phyloP scores from a whole-genome alignment of 176 grass and related monocot genomes.

The Zea mays region Zm-B73-REFERENCE-NAM-5.0 NC_050102.1:179764001-179764500 shows the following conservation, averaged over 20 bases:
- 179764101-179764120: slow-evolving; percentile 96
- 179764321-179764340: slow-evolving; percentile 37
- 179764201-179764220: slow-evolving; percentile 36
- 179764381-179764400: not conserved
- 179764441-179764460: slow-evolving; percentile 16
- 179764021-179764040: slow-evolving; percentile 55
- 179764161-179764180: slow-evolving; percentile 21
- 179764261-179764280: slow-evolving; percentile 45
- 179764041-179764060: slow-evolving; percentile 79
- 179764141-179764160: slow-evolving; percentile 37
- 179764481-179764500: no score
- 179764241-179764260: slow-evolving; percentile 36
- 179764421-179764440: slow-evolving; percentile 12
- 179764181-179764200: slow-evolving; percentile 35
- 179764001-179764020: slow-evolving; percentile 87
- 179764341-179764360: slow-evolving; percentile 31
- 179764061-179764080: slow-evolving; percentile 61
- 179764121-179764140: slow-evolving; percentile 74
- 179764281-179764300: slow-evolving; percentile 50
- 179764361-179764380: slow-evolving; percentile 17
- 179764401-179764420: slow-evolving; percentile 7
- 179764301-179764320: slow-evolving; percentile 27
- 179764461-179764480: no score
- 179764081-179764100: slow-evolving; percentile 78
- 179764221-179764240: slow-evolving; percentile 29